These are phyloP conservation scores for Pleurotus citrinopileatus DNA, from an alignment of 768 basidiomycete species.

Conservation along the genomic window DNA sequence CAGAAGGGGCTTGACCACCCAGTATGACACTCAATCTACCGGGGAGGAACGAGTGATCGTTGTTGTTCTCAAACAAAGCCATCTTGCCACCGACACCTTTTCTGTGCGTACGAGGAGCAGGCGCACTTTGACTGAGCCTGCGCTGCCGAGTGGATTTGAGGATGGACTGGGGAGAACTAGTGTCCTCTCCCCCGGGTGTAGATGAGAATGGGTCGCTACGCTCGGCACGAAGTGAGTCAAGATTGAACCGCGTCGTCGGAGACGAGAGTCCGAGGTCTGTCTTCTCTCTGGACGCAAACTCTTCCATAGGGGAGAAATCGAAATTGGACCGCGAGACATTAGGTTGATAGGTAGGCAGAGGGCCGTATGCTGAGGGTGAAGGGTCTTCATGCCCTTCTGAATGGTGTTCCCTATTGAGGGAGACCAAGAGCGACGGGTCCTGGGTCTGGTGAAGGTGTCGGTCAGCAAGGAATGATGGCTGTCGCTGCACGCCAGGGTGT, in stretches of 20 bases:
- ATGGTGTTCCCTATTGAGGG: constrained; percentile 16
- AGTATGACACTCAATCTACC: constrained; percentile 30
- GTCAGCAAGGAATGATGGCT: constrained; percentile 30
- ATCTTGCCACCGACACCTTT: constrained; percentile 77
- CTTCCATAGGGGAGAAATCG: constrained; percentile 75
- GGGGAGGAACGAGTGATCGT: constrained; percentile 45
- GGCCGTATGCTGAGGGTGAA: constrained; percentile 35
- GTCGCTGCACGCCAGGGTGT: constrained; percentile 16
- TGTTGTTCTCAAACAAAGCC: constrained; percentile 78
- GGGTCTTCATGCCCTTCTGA: constrained; percentile 24
- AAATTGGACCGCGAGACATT: constrained; percentile 55
- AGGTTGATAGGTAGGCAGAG: constrained; percentile 68
- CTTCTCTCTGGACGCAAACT: constrained; percentile 72
- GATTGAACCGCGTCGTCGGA: constrained; percentile 38
- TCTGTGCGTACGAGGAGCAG: constrained; percentile 57
- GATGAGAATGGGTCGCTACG: constrained; percentile 13
- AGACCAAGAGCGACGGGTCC: constrained; percentile 46
- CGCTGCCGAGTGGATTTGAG: constrained; percentile 62
- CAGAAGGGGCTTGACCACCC: constrained; percentile 12
- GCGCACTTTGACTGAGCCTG: constrained; percentile 82
- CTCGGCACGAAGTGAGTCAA: constrained; percentile 21
- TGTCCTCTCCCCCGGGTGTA: constrained; percentile 21
- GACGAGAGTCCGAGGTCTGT: constrained; percentile 56
- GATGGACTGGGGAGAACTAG: constrained; percentile 18
- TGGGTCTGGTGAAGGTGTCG: constrained; percentile 41